Percentiles rank a stretch among this genome's conserved stretches.
Evolutionary conservation across 257 asterid species (phyloP).

Genomic region (Solanum bulbocastanum): DNA sequence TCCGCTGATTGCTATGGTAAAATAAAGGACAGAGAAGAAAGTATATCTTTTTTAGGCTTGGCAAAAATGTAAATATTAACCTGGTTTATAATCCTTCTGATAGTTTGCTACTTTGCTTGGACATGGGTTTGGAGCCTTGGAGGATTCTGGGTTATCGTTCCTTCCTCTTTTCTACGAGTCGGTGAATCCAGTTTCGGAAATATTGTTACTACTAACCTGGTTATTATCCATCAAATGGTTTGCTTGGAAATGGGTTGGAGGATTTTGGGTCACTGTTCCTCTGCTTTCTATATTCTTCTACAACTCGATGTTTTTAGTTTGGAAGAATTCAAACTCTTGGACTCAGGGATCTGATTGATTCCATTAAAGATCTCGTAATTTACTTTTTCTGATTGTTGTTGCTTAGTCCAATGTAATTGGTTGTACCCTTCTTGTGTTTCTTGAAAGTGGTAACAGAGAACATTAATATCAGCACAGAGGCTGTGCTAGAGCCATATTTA

Average conservation of each 20-base stretch:
- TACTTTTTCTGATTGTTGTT: neutral
- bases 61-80: neutral
- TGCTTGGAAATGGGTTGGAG: neutral
- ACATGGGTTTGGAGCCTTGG: neutral
- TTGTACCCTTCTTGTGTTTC: neutral
- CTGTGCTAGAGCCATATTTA: neutral
- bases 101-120: neutral
- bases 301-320: neutral
- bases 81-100: neutral
- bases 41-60: neutral
- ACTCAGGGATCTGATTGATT: neutral
- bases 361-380: neutral
- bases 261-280: neutral
- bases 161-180: neutral
- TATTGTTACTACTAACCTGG: neutral
- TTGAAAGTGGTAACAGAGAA: neutral
- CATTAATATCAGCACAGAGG: neutral
- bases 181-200: neutral
- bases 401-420: neutral
- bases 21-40: neutral
- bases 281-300: neutral
- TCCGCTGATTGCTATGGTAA: neutral
- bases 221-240: neutral
- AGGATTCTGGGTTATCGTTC: neutral
- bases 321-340: neutral